A percentile compares a stretch with the other conserved stretches of the same genome.
Evolutionary conservation across 1,284 basidiomycete species (phyloP).

Genomic region (Mycosarcoma maydis): DNA sequence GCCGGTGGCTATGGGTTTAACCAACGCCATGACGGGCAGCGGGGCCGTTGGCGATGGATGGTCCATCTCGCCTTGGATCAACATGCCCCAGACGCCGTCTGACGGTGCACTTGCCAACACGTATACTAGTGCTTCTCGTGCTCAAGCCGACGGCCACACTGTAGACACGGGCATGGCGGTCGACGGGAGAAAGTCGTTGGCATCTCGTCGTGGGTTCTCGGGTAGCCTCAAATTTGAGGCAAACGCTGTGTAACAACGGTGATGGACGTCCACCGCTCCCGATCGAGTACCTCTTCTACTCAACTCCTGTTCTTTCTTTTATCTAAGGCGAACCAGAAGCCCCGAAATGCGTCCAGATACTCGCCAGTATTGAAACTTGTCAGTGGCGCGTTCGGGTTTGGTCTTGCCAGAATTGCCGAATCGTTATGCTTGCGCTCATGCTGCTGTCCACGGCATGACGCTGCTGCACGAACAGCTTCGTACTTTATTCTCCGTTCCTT

Average conservation of each 20-base stretch:
- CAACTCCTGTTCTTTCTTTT: too few relatives aligned
- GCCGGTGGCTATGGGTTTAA: slow-evolving; percentile 30
- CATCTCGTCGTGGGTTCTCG: slow-evolving; percentile 42
- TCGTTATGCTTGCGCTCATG: too few relatives aligned
- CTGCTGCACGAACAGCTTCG: too few relatives aligned
- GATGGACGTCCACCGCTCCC: too few relatives aligned
- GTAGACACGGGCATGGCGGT: slow-evolving; percentile 16
- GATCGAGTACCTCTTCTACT: background rate
- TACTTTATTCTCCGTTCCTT: too few relatives aligned
- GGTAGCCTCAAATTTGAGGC: slow-evolving; percentile 34
- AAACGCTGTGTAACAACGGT: slow-evolving; percentile 8
- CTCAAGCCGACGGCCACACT: slow-evolving; percentile 6
- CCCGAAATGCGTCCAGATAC: too few relatives aligned
- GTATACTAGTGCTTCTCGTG: slow-evolving; percentile 2
- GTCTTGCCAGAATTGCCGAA: too few relatives aligned
- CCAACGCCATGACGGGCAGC: slow-evolving; percentile 11
- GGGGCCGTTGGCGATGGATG: slow-evolving; percentile 34
- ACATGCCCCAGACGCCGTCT: slow-evolving; percentile 24
- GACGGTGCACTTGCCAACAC: slow-evolving; percentile 10
- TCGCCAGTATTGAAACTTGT: too few relatives aligned
- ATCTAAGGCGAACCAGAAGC: too few relatives aligned
- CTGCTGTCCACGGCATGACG: too few relatives aligned
- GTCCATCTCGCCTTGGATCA: slow-evolving; percentile 52
- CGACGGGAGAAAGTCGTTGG: slow-evolving; percentile 24
- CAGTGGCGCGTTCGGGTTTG: too few relatives aligned